Conservation (phyloP, 306 rosid species). For the Fagus sylvatica region DNA sequence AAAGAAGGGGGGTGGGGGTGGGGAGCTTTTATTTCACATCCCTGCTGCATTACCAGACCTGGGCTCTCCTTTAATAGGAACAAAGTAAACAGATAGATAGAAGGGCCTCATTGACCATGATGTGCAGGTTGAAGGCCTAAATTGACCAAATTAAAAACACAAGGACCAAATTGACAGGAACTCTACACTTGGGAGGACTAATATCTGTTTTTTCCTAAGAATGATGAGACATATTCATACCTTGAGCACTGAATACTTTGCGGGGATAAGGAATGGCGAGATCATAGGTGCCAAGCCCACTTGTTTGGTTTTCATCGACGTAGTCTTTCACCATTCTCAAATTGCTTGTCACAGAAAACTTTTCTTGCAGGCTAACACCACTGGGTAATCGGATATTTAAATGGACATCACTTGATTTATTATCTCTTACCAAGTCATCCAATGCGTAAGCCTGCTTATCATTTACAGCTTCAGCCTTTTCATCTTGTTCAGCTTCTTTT, state of each 20-base stretch:
- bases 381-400: slow-evolving; percentile 51
- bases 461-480: slow-evolving; percentile 22
- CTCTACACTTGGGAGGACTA: neutral
- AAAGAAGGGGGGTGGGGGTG: too few species aligned
- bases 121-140: neutral
- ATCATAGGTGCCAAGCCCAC: slow-evolving; percentile 43
- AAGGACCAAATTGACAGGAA: neutral
- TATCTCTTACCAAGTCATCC: slow-evolving; percentile 1
- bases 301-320: slow-evolving; percentile 37
- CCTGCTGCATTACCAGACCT: too few species aligned
- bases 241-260: slow-evolving; percentile 48
- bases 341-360: slow-evolving; percentile 48
- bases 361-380: slow-evolving; percentile 45
- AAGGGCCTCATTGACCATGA: neutral
- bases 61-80: neutral
- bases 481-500: slow-evolving; percentile 21
- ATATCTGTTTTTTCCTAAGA: neutral
- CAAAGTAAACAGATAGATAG: neutral
- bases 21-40: too few species aligned
- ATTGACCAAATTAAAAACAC: neutral
- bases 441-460: slow-evolving; percentile 16
- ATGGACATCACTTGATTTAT: slow-evolving; percentile 34
- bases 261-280: slow-evolving; percentile 67
- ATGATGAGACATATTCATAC: slow-evolving; percentile 19
- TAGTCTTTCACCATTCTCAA: slow-evolving; percentile 46